These are phyloP conservation scores for Dothideomycetes sp. DNA, from an alignment of 2,329 filamentous ascomycete species.

Conservation along the genomic window DNA sequence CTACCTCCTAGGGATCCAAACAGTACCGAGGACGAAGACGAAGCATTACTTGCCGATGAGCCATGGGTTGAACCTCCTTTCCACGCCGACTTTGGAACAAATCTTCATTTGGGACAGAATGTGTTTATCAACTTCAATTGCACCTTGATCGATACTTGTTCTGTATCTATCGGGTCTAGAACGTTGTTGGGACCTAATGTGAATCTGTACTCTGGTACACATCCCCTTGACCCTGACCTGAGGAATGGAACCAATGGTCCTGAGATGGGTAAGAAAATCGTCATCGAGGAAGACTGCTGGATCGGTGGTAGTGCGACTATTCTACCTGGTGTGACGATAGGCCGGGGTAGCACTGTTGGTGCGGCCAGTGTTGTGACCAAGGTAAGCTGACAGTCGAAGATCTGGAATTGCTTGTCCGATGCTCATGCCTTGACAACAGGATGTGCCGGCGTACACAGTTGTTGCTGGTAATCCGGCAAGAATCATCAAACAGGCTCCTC, in stretches of 20 bases:
- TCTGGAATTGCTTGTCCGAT: slow-evolving; percentile 3
- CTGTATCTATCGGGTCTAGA: slow-evolving; percentile 64
- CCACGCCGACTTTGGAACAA: slow-evolving; percentile 68
- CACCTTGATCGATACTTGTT: slow-evolving; percentile 67
- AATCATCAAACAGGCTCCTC: slow-evolving; percentile 14
- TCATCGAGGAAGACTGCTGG: slow-evolving; percentile 74
- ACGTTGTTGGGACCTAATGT: slow-evolving; percentile 74
- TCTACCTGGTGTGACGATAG: slow-evolving; percentile 71
- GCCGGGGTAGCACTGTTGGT: slow-evolving; percentile 62
- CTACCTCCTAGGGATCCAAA: slow-evolving; percentile 47
- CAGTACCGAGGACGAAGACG: slow-evolving; percentile 53
- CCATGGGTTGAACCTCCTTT: slow-evolving; percentile 64
- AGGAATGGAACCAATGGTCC: slow-evolving; percentile 68
- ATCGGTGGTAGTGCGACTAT: slow-evolving; percentile 63
- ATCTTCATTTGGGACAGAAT: slow-evolving; percentile 59
- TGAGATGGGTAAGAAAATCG: slow-evolving; percentile 64
- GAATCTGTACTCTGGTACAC: slow-evolving; percentile 62
- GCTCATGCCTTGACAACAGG: slow-evolving; percentile 21
- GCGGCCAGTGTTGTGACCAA: slow-evolving; percentile 80
- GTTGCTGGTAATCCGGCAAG: slow-evolving; percentile 54
- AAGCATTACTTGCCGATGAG: slow-evolving; percentile 52
- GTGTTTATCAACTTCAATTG: slow-evolving; percentile 71
- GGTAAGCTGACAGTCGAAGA: slow-evolving; percentile 20
- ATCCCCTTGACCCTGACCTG: slow-evolving; percentile 66
- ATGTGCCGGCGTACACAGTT: slow-evolving; percentile 54